A percentile compares a stretch with the other conserved stretches of the same genome.
Evolutionary conservation across 2,329 filamentous ascomycete genomes (phyloP).

Genomic region (Fusarium scirpi): DNA sequence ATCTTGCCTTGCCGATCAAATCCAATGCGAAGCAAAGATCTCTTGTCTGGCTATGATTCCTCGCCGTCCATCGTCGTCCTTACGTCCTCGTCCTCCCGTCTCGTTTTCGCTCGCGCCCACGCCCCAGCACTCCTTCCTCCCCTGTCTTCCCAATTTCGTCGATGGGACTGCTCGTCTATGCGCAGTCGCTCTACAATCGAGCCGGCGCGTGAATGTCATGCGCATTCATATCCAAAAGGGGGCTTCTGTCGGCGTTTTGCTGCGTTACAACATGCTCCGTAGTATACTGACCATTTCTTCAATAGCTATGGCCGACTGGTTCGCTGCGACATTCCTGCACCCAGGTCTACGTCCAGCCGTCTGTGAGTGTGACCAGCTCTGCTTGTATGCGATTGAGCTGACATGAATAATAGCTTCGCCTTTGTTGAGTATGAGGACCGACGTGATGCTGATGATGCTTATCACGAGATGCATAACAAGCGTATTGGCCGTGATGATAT

Average conservation of each 20-base stretch:
- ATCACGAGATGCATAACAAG: conserved; percentile 99
- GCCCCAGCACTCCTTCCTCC: conserved; percentile 43
- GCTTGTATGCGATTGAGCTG: conserved; percentile 3
- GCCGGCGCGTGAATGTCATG: conserved; percentile 45
- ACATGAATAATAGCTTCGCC: conserved; percentile 74
- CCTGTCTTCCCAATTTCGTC: conserved; percentile 41
- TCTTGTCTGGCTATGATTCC: conserved; percentile 43
- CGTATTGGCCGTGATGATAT: conserved; percentile 95
- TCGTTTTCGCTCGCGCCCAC: conserved; percentile 46
- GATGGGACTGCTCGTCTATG: conserved; percentile 48
- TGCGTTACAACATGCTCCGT: conserved; percentile 46
- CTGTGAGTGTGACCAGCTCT: conserved; percentile 74
- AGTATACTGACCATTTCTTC: conserved; percentile 61
- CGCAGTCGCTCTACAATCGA: conserved; percentile 46
- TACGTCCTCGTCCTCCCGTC: conserved; percentile 48
- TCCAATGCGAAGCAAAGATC: conserved; percentile 33
- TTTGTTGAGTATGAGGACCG: conserved; percentile 99
- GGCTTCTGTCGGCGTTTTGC: conserved; percentile 42
- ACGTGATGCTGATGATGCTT: conserved; percentile 97
- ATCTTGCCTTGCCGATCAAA: conserved; percentile 11
- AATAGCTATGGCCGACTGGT: conserved; percentile 94
- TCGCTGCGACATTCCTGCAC: conserved; percentile 97
- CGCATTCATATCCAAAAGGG: conserved; percentile 44
- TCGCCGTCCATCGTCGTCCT: conserved; percentile 47
- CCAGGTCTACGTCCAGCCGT: conserved; percentile 90